Evolutionary conservation across 2,329 filamentous ascomycete genomes (phyloP).

Genomic region (Nemania diffusa): DNA sequence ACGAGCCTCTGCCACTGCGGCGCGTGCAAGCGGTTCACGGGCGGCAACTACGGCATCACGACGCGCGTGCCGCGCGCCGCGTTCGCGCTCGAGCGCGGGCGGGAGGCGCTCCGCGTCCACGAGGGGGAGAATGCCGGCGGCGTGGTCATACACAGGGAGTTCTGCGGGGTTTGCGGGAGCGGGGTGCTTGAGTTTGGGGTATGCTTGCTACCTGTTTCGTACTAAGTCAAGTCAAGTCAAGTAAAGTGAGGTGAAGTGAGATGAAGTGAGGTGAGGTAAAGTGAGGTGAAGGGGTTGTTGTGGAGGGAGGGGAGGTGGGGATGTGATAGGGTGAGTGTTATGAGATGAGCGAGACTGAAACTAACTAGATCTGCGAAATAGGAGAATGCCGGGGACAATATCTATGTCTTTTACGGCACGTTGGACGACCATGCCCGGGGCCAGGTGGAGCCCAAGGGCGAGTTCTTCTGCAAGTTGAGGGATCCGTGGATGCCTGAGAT

Average conservation of each 20-base stretch:
- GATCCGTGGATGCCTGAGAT: constrained; percentile 48
- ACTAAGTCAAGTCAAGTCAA: too few species aligned
- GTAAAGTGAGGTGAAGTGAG: background rate
- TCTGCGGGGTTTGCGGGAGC: constrained; percentile 63
- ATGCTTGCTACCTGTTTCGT: background rate
- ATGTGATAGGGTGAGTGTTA: background rate
- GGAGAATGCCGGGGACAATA: constrained; percentile 44
- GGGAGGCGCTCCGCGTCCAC: constrained; percentile 54
- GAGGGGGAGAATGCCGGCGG: constrained; percentile 62
- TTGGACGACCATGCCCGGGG: constrained; percentile 45
- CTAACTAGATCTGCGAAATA: constrained; percentile 9
- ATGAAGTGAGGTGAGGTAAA: background rate
- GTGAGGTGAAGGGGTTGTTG: too few species aligned
- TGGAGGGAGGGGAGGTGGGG: background rate
- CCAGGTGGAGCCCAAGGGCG: constrained; percentile 47
- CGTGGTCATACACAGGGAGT: constrained; percentile 59
- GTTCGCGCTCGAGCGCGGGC: constrained; percentile 54
- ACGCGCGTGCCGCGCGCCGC: constrained; percentile 59
- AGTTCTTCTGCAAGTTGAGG: constrained; percentile 46
- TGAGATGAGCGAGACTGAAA: background rate
- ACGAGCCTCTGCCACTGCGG: constrained; percentile 64
- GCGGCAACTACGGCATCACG: constrained; percentile 62
- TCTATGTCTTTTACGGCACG: constrained; percentile 48
- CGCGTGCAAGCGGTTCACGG: constrained; percentile 66
- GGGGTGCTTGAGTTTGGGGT: constrained; percentile 64